Evolutionary conservation across 371 early-diverging fungal species (phyloP).

Genomic region (Mortierella sp.): DNA sequence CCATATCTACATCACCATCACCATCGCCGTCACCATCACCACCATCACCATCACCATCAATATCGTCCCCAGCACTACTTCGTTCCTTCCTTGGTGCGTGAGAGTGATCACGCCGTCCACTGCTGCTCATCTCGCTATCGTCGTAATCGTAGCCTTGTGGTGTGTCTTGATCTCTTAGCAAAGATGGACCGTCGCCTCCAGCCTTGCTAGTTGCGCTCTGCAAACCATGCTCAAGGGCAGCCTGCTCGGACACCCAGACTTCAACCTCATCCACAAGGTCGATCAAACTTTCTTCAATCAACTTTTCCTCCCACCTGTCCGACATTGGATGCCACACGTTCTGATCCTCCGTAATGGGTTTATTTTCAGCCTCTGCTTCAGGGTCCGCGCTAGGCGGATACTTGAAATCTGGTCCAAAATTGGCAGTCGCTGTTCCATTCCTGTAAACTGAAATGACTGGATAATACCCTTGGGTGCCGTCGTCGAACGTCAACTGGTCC

Average conservation of each 20-base stretch:
- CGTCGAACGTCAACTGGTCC: conserved; percentile 71
- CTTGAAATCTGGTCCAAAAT: conserved; percentile 77
- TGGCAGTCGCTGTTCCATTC: conserved; percentile 74
- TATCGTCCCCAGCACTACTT: background rate
- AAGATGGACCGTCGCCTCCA: background rate
- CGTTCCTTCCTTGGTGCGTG: background rate
- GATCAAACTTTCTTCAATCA: conserved; percentile 76
- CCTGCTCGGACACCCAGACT: conserved; percentile 55
- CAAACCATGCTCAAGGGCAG: conserved; percentile 8
- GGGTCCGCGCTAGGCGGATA: conserved; percentile 66
- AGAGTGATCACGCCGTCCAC: conserved; percentile 13
- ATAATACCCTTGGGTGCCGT: conserved; percentile 79
- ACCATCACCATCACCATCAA: background rate
- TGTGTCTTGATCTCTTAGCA: conserved; percentile 1
- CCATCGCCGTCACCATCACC: background rate
- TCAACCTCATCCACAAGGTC: conserved; percentile 76
- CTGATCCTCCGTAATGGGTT: conserved; percentile 6
- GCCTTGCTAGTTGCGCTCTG: conserved; percentile 9
- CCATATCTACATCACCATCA: conserved; percentile 3
- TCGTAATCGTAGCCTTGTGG: conserved; percentile 22
- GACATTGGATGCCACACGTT: conserved; percentile 69
- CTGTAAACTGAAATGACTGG: conserved; percentile 76
- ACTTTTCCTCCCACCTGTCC: conserved; percentile 69
- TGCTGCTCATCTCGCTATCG: conserved; percentile 37
- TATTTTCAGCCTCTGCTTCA: conserved; percentile 54